A percentile compares a stretch with the other conserved stretches of the same genome.
These are phyloP conservation scores for Zhuliangozyma parablackwelliae DNA, from an alignment of 1,139 yeast genomes.

Conservation along the genomic window DNA sequence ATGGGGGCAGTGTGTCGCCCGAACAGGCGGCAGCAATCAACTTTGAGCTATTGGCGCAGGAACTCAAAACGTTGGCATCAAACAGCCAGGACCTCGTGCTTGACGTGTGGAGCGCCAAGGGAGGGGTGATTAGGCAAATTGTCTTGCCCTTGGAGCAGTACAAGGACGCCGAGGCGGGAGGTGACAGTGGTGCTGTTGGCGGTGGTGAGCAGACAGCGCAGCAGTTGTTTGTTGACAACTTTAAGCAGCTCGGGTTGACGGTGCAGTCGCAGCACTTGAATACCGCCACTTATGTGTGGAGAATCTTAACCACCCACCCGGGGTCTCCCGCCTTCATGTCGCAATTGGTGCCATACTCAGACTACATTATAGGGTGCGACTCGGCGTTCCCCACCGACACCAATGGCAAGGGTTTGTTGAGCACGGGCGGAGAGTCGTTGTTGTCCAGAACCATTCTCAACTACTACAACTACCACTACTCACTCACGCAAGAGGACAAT, in stretches of 20 bases:
- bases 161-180: constrained; percentile 5
- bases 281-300: constrained; percentile 84
- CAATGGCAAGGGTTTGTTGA: constrained; percentile 62
- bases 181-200: too few relatives aligned
- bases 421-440: constrained; percentile 82
- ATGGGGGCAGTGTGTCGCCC: constrained; percentile 31
- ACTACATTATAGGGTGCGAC: constrained; percentile 87
- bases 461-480: constrained; percentile 51
- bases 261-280: constrained; percentile 74
- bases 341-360: constrained; percentile 80
- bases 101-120: constrained; percentile 87
- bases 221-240: constrained; percentile 17
- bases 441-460: constrained; percentile 60
- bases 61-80: constrained; percentile 30
- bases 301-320: constrained; percentile 68
- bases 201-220: too few relatives aligned
- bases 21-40: constrained; percentile 38
- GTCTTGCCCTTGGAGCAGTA: constrained; percentile 35
- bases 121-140: constrained; percentile 61
- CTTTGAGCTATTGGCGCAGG: constrained; percentile 31
- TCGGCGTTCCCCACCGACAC: constrained; percentile 37
- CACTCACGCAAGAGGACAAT: constrained; percentile 28
- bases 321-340: constrained; percentile 84
- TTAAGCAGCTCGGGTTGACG: constrained; percentile 53
- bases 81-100: constrained; percentile 43